Evolutionary conservation across 495 filamentous ascomycete species (phyloP), one percentile per base, ranked within the genome.

Genomic region (Penicillium herquei): DNA sequence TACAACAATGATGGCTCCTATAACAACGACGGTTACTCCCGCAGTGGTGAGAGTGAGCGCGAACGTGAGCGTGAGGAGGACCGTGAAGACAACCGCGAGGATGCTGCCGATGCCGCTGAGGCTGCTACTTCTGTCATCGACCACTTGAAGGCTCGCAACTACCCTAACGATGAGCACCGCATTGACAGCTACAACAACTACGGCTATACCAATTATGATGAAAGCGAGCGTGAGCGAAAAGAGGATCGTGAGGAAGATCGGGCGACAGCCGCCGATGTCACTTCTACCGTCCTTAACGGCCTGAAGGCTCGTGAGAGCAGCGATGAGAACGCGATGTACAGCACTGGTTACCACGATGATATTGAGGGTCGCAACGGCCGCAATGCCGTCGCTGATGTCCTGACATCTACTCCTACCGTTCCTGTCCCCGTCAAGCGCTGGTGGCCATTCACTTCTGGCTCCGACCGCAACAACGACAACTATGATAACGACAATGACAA

Each of bases 401-500:
- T 51, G 14, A 14, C 18, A 10, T 13, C 17, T 14, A 14, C 21
- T 40, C 21, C 37, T 4, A n/a, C 11, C 35, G 6, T 51, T 37
- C 9, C 12, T 37, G 12, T 26, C 4, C 21, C 21, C 33, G n/a
- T 9, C 18, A 37, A 37, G 21, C 49, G 49, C 49, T 51, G 33
- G 33, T 51, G 49, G 49, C 49, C 49, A 14, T 51, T 51, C 6
- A 11, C n/a, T 1, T 14, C 35, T 37, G 31, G 32, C 26, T 39
- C 41, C 50, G n/a, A 51, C 45, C 32, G 40, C 16, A 49, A 52
- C 31, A 18, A 51, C 30, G 40, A 57, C 37, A 34, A 52, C 59
- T 12, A 54, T 8, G 9, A 43, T 32, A n/a, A 45, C 49, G 21
- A 55, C 26, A 37, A 56, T 43, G 34, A 55, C 35, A 16, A 37